Base-by-base conservation (phyloP, 1,139 yeast genomes). In the Hyphopichia khmerensis region DNA sequence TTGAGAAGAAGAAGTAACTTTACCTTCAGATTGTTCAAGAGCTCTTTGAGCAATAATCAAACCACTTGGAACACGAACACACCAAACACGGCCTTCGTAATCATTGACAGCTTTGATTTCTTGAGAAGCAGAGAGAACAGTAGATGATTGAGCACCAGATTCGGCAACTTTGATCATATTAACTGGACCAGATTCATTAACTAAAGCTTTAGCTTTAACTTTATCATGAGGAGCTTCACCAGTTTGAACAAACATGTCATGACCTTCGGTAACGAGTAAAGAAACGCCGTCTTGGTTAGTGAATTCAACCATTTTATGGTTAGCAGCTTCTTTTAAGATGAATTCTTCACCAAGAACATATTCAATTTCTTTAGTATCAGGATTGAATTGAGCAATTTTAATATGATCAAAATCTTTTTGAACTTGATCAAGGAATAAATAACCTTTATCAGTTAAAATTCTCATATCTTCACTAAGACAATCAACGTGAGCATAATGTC, bases 401-500 rank as follows among this genome's bases (percentile, higher is more conserved):
- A 31, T 16, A 16, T 31, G 17, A 31, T 14, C 33, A 13, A 13
- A 31, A 11, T 15, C 15, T 31, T 31, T 15, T 31, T 31, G 33
- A 15, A 31, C 33, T 31, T 31, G 18, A 14, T 31, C 33, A 31
- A 31, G 33, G 18, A 14, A 31, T 15, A 31, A 31, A 11, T 13
- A 31, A 31, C 33, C 33, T 31, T 31, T 31, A 17, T 31, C 15
- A 15, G 33, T 31, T 31, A 31, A 31, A 15, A 31, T 31, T 31
- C 33, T 31, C 33, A 31, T 13, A 16, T 31, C 33, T 31, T 31
- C 33, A 43, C 24, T 21, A 8, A 21, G 24, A 21, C 24, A 87
- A 75, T 91, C 98, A 55, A 90, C 96, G 68, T 91, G 98, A 52
- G 98, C 90, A 65, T 89, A 89, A 72, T 90, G 97, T 72, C 96